Percentiles rank a stretch among this genome's conserved stretches.
These are phyloP conservation scores for Metschnikowia henanensis DNA, from an alignment of 805 yeast genomes.

Conservation along the genomic window DNA sequence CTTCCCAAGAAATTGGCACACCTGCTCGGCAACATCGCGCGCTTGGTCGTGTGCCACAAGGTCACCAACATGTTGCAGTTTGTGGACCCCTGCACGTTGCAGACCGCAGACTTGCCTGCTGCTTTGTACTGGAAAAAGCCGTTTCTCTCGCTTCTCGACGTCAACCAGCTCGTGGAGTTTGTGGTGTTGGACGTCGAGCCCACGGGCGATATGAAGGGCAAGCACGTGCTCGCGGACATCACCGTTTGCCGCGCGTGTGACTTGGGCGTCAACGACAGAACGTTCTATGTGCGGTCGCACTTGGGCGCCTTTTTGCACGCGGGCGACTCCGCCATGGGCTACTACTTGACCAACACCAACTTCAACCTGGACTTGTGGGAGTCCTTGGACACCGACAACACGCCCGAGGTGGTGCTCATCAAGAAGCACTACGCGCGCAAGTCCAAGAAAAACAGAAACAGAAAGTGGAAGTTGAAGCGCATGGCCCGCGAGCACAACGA, in stretches of 20 bases:
- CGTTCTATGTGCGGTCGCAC: constrained; percentile 85
- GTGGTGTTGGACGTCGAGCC: constrained; percentile 94
- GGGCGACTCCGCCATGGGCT: constrained; percentile 95
- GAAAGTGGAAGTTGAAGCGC: constrained; percentile 91
- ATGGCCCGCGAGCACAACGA: constrained; percentile 97
- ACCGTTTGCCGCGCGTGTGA: constrained; percentile 90
- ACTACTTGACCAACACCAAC: constrained; percentile 80
- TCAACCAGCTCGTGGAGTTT: constrained; percentile 76
- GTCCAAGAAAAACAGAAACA: constrained; percentile 69
- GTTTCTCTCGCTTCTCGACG: constrained; percentile 74
- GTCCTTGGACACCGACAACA: constrained; percentile 53
- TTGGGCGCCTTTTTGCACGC: constrained; percentile 94
- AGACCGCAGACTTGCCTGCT: constrained; percentile 72
- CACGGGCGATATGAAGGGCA: constrained; percentile 76
- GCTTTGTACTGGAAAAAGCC: constrained; percentile 79
- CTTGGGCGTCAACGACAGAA: constrained; percentile 80
- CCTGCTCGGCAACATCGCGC: constrained; percentile 77
- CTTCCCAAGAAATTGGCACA: constrained; percentile 86
- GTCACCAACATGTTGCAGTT: constrained; percentile 83
- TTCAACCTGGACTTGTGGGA: constrained; percentile 90
- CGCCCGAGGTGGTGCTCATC: constrained; percentile 85
- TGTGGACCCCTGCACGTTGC: constrained; percentile 79
- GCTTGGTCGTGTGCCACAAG: constrained; percentile 82
- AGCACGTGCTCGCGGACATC: constrained; percentile 81
- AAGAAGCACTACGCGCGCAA: constrained; percentile 87